phyloP scores from a whole-genome alignment of 2,329 filamentous ascomycete species.

The Ilyonectria robusta region DNA sequence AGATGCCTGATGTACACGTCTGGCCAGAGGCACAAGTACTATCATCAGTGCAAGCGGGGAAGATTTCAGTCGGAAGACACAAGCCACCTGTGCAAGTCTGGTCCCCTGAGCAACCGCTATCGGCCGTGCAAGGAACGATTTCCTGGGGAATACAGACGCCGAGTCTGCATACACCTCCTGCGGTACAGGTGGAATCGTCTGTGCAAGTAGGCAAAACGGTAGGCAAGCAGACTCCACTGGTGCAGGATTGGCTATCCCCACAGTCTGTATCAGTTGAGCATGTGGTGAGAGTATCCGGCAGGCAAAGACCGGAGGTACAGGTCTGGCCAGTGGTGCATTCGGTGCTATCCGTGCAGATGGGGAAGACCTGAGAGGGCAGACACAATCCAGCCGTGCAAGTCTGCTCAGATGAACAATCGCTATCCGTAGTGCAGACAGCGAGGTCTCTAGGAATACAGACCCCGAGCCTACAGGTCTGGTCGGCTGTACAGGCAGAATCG shows the following conservation, averaged over 20 bases:
- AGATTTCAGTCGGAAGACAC: slow-evolving; percentile 3
- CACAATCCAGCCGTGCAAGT: slow-evolving; percentile 16
- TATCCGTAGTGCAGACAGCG: background rate
- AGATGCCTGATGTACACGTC: slow-evolving; percentile 3
- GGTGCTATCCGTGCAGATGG: slow-evolving; percentile 6
- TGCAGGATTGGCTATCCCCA: background rate
- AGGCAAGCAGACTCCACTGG: slow-evolving; percentile 15
- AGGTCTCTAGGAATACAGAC: slow-evolving; percentile 6
- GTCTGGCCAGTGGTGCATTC: background rate
- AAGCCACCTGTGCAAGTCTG: slow-evolving; percentile 16
- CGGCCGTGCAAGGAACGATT: background rate
- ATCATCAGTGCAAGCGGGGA: background rate
- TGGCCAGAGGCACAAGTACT: background rate
- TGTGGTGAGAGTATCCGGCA: background rate
- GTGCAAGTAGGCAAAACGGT: background rate
- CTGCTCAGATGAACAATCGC: background rate
- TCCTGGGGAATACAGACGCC: slow-evolving; percentile 16
- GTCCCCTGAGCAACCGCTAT: background rate
- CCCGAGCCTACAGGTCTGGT: slow-evolving; percentile 8
- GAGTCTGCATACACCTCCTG: background rate
- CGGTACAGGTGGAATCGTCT: background rate
- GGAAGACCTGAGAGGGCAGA: background rate
- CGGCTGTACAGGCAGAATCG: background rate
- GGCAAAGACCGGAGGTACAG: slow-evolving; percentile 12
- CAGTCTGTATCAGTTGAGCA: slow-evolving; percentile 3